A percentile compares a stretch with the other conserved stretches of the same genome.
These are phyloP conservation scores for Murraya paniculata DNA, from an alignment of 345 rosid genomes.

Conservation along the genomic window DNA sequence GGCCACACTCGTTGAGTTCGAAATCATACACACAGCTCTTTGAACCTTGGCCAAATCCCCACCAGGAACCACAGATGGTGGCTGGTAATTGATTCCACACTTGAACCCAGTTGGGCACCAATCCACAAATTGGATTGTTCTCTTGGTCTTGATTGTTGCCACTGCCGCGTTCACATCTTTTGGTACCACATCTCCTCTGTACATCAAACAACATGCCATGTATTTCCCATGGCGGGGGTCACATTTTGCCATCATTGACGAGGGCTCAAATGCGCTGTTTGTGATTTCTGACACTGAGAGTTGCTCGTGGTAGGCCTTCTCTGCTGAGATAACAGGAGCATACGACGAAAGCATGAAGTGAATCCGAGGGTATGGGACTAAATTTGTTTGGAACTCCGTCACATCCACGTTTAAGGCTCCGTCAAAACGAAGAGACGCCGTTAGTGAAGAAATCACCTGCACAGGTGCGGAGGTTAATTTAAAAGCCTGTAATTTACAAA, in stretches of 20 bases:
- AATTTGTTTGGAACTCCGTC: slow-evolving; percentile 23
- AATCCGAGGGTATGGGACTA: slow-evolving; percentile 26
- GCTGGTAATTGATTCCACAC: slow-evolving; percentile 23
- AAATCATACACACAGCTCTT: slow-evolving; percentile 25
- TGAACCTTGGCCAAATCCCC: slow-evolving; percentile 25
- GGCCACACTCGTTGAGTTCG: slow-evolving; percentile 25
- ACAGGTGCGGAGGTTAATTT: neutral
- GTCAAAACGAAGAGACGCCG: slow-evolving; percentile 22
- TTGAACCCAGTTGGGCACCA: slow-evolving; percentile 22
- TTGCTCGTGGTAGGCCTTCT: slow-evolving; percentile 24
- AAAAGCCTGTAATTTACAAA: too few relatives aligned
- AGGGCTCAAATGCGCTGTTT: slow-evolving; percentile 18
- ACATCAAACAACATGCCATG: slow-evolving; percentile 27
- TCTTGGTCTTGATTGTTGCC: slow-evolving; percentile 18
- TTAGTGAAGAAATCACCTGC: slow-evolving; percentile 26
- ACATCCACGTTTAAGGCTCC: slow-evolving; percentile 26
- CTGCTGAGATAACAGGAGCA: slow-evolving; percentile 23
- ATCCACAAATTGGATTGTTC: slow-evolving; percentile 19
- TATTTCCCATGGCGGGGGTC: slow-evolving; percentile 27
- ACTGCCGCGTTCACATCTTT: slow-evolving; percentile 17
- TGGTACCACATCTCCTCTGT: slow-evolving; percentile 24
- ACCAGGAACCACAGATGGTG: slow-evolving; percentile 24
- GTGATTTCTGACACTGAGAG: slow-evolving; percentile 26
- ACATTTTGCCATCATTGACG: slow-evolving; percentile 19
- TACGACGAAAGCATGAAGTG: slow-evolving; percentile 28